Conservation (phyloP, 78 protist species). For the Planoprotostelium fungivorum region DNA sequence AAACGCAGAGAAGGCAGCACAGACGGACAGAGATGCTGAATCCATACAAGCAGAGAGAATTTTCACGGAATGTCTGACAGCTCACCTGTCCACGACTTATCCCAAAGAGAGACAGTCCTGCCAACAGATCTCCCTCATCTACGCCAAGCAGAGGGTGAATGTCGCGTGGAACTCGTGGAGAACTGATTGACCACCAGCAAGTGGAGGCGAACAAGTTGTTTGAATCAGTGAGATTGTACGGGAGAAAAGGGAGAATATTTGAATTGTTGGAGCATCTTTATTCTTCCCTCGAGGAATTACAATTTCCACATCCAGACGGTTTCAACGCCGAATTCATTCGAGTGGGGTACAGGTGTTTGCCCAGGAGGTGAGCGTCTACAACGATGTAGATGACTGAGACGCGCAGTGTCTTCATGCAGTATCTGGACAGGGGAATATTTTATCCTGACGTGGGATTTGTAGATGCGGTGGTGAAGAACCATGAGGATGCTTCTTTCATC, state of each 20-base stretch:
- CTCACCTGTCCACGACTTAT: neutral
- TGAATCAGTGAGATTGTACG: neutral
- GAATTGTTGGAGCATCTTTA: neutral
- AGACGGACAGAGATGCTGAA: neutral
- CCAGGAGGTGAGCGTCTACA: neutral
- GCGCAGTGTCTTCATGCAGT: neutral
- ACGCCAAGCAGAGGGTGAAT: neutral
- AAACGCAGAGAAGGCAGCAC: neutral
- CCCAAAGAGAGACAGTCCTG: neutral
- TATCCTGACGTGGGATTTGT: neutral
- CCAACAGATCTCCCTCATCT: neutral
- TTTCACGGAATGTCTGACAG: neutral
- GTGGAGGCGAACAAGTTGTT: neutral
- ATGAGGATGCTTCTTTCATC: neutral
- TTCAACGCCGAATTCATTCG: neutral
- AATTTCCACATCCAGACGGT: neutral
- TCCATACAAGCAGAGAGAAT: neutral
- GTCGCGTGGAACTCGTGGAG: neutral
- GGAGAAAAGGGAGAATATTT: neutral
- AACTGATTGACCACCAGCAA: no score
- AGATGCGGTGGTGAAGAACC: neutral
- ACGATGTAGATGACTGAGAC: no score
- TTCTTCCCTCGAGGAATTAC: neutral
- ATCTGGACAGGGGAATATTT: neutral
- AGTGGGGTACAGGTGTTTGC: neutral